Evolutionary conservation across 176 grass and related monocot species (phyloP), one percentile per base, ranked within the genome.

Genomic region (Oryza rufipogon): DNA sequence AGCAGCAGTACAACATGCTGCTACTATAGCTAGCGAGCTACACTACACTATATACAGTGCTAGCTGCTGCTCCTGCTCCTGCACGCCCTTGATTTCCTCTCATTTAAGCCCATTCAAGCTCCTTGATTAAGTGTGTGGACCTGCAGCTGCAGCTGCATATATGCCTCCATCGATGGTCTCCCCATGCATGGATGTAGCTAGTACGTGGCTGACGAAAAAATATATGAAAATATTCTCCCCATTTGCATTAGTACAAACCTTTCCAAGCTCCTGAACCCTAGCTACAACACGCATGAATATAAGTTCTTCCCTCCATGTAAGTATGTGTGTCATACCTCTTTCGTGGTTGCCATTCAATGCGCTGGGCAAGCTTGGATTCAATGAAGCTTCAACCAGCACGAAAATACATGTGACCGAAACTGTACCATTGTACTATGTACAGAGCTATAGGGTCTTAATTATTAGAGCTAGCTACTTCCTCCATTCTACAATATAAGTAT

Each of bases 301-400:
- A 42, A 78, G 80, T 88, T 80, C 70, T 88, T 80, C 70, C 38
- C 51, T 65, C 83, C 56, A 36, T 41, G 39, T 41, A 41, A 41
- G 39, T 41, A 41, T 41, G 39, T 41, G 39, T 86, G 83, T 89
- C 88, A 89, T 89, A 89, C 88, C 83, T 86, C 78, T 82, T 89
- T 72, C 83, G 88, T 89, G 83, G 83, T 81, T 89, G 56, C 2
- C 66, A 89, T 89, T 89, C 78, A 89, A 81, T 81, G 78, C 88
- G 77, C 88, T 86, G 66, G 52, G 52, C 52, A 19, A 71, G 46
- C 83, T 77, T 86, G 54, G 54, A 13, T 89, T 89, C 73, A 89
- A 81, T 89, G 78, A 86, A 77, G 83, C 34, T 64, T 54, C 77
- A 19, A 11, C 65, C 17, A 47, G 11, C 3, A 13, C 14, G 41